These are phyloP conservation scores for Candida tallmaniae DNA, from an alignment of 805 yeast genomes.

Conservation along the genomic window DNA sequence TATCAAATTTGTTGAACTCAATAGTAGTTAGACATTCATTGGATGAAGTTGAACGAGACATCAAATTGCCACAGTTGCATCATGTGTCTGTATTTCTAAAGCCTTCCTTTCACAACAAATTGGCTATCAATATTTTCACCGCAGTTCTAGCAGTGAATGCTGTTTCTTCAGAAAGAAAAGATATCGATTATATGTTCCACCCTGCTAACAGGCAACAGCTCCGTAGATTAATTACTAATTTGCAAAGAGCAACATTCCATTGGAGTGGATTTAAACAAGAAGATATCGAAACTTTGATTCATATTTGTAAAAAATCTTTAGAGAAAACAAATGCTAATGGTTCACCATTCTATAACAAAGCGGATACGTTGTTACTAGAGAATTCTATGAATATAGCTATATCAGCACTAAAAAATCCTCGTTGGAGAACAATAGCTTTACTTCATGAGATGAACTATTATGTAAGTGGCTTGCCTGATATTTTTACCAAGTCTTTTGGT, in stretches of 20 bases:
- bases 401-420: slow-evolving; percentile 45
- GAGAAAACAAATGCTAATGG: slow-evolving; percentile 28
- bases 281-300: slow-evolving; percentile 51
- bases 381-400: slow-evolving; percentile 43
- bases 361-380: slow-evolving; percentile 41
- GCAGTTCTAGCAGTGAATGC: slow-evolving; percentile 71
- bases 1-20: slow-evolving; percentile 40
- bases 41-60: slow-evolving; percentile 51
- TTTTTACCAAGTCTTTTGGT: slow-evolving; percentile 38
- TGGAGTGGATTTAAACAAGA: slow-evolving; percentile 69
- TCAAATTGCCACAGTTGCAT: slow-evolving; percentile 53
- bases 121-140: slow-evolving; percentile 59
- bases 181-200: slow-evolving; percentile 69
- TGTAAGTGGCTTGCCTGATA: slow-evolving; percentile 41
- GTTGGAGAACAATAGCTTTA: slow-evolving; percentile 56
- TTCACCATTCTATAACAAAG: slow-evolving; percentile 20
- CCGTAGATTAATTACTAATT: slow-evolving; percentile 52
- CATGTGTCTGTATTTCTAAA: slow-evolving; percentile 55
- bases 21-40: slow-evolving; percentile 54
- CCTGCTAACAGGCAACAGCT: slow-evolving; percentile 50
- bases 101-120: slow-evolving; percentile 59
- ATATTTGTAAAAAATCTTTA: slow-evolving; percentile 44
- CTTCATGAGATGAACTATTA: slow-evolving; percentile 66
- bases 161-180: slow-evolving; percentile 65
- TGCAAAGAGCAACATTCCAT: slow-evolving; percentile 64